These are phyloP conservation scores for Domatiomyces catenatus DNA, from an alignment of 2,329 filamentous ascomycete genomes.

Conservation along the genomic window DNA sequence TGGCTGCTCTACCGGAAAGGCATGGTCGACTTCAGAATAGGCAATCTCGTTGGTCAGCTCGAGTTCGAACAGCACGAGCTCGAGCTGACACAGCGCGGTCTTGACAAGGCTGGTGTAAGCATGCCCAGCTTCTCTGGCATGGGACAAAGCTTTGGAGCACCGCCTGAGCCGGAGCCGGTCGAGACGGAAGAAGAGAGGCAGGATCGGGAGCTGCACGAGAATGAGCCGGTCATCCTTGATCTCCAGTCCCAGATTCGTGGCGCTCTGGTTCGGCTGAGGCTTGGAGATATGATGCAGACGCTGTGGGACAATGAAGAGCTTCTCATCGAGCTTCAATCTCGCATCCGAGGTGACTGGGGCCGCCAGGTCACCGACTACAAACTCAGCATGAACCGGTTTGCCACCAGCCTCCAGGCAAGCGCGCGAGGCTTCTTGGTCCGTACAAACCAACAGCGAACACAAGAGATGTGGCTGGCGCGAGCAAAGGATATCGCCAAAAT, in stretches of 20 bases:
- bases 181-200: constrained; percentile 86
- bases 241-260: constrained; percentile 78
- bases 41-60: constrained; percentile 87
- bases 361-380: constrained; percentile 71
- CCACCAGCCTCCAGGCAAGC: constrained; percentile 62
- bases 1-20: constrained; percentile 95
- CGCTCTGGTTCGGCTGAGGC: constrained; percentile 57
- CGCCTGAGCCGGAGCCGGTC: constrained; percentile 54
- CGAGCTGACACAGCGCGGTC: constrained; percentile 88
- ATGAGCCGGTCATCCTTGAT: constrained; percentile 56
- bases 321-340: constrained; percentile 68
- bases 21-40: constrained; percentile 88
- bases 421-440: constrained; percentile 63
- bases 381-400: constrained; percentile 67
- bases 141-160: constrained; percentile 85
- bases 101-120: constrained; percentile 84
- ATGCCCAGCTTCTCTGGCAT: constrained; percentile 98
- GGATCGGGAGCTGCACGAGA: constrained; percentile 63
- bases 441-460: constrained; percentile 43
- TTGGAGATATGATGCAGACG: constrained; percentile 71
- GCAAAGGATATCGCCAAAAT: constrained; percentile 61
- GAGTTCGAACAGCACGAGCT: constrained; percentile 97
- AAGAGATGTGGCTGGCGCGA: constrained; percentile 53
- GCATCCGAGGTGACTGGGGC: constrained; percentile 74
- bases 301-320: constrained; percentile 75